These are phyloP conservation scores for Zymoseptoria pseudotritici DNA, from an alignment of 2,329 filamentous ascomycete genomes.

Conservation along the genomic window DNA sequence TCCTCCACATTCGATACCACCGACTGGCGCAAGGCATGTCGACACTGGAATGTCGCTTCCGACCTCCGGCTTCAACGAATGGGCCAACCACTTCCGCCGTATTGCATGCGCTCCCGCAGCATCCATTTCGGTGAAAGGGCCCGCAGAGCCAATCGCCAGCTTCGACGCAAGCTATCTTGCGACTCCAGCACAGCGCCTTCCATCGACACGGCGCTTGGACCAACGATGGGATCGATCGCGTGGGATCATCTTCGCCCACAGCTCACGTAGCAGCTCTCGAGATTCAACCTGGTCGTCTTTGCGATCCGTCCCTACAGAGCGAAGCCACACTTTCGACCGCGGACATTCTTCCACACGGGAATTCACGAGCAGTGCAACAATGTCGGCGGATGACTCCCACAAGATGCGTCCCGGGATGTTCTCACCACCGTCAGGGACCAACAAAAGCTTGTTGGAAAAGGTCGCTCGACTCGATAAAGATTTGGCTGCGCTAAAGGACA, in stretches of 20 bases:
- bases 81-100: background rate
- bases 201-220: slow-evolving; percentile 22
- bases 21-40: background rate
- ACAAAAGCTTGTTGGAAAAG: background rate
- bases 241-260: slow-evolving; percentile 17
- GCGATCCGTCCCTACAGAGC: background rate
- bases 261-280: background rate
- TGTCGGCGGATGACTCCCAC: background rate
- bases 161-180: slow-evolving; percentile 1
- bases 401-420: background rate
- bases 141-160: background rate
- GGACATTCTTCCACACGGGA: background rate
- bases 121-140: background rate
- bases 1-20: background rate
- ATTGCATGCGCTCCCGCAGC: background rate
- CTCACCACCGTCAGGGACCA: background rate
- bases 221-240: slow-evolving; percentile 25
- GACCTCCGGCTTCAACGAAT: background rate
- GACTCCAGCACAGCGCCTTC: slow-evolving; percentile 9
- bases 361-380: background rate
- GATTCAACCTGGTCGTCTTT: background rate
- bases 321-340: background rate
- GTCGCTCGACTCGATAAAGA: background rate
- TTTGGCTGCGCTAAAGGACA: background rate
- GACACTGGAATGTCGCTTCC: slow-evolving; percentile 1